Percentiles rank a stretch among this genome's conserved stretches.
Evolutionary conservation across 192 early-diverging fungal species (phyloP).

Genomic region (Podila epicladia): DNA sequence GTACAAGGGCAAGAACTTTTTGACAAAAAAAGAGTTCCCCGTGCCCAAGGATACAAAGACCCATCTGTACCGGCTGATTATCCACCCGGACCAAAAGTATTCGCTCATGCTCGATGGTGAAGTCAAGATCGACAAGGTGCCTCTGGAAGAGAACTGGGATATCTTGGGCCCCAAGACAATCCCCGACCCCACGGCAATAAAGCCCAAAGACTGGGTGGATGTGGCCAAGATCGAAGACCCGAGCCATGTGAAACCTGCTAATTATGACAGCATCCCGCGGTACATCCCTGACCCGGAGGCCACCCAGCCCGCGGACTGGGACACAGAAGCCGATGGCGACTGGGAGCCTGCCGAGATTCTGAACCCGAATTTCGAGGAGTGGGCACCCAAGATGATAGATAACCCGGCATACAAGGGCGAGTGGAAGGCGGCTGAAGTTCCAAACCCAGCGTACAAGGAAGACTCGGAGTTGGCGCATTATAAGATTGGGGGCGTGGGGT

Average conservation of each 20-base stretch:
- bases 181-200: constrained; percentile 81
- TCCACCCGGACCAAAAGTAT: constrained; percentile 73
- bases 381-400: constrained; percentile 81
- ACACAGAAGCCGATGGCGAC: constrained; percentile 94
- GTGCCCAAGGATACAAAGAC: constrained; percentile 85
- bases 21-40: constrained; percentile 74
- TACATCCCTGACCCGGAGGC: constrained; percentile 82
- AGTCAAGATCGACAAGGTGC: constrained; percentile 8
- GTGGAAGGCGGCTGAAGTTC: constrained; percentile 87
- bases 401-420: constrained; percentile 97
- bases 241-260: constrained; percentile 79
- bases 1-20: constrained; percentile 90
- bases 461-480: constrained; percentile 86
- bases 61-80: constrained; percentile 89
- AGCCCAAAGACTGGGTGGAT: constrained; percentile 95
- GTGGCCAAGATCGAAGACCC: constrained; percentile 82
- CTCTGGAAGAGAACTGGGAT: constrained; percentile 44
- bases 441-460: constrained; percentile 94
- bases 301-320: constrained; percentile 90
- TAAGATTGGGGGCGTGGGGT: constrained; percentile 87
- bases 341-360: constrained; percentile 90
- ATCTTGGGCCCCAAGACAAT: constrained; percentile 81
- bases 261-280: constrained; percentile 83
- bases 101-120: constrained; percentile 37
- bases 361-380: constrained; percentile 90